phyloP scores from a whole-genome alignment of 2,329 filamentous ascomycete species.

The Acrocalymma vagum region DNA sequence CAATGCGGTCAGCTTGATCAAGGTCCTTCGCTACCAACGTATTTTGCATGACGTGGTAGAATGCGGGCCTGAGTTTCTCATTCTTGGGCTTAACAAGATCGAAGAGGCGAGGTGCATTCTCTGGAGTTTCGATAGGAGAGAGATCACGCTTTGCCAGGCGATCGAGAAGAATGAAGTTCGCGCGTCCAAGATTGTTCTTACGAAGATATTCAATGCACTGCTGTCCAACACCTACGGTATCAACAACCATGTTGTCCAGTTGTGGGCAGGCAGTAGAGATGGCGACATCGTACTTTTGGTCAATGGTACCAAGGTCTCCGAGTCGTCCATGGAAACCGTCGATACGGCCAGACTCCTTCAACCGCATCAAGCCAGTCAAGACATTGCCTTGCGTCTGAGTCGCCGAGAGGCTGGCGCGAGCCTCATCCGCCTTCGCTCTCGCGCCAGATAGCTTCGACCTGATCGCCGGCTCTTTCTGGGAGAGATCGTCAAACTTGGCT shows the following conservation, averaged over 20 bases:
- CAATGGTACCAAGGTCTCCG: conserved; percentile 92
- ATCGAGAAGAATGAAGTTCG: conserved; percentile 96
- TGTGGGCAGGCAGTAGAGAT: conserved; percentile 94
- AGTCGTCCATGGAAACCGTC: conserved; percentile 96
- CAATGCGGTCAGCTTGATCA: conserved; percentile 95
- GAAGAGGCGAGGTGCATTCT: conserved; percentile 90
- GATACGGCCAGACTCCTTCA: conserved; percentile 95
- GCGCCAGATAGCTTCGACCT: conserved; percentile 87
- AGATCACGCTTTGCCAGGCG: conserved; percentile 83
- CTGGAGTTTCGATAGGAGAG: conserved; percentile 83
- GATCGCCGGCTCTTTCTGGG: conserved; percentile 80
- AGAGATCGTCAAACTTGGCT: conserved; percentile 75
- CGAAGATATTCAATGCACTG: conserved; percentile 97
- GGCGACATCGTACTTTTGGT: conserved; percentile 94
- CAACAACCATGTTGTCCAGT: conserved; percentile 95
- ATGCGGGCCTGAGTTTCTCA: conserved; percentile 85
- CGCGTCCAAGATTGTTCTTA: conserved; percentile 95
- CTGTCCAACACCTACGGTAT: conserved; percentile 93
- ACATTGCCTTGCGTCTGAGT: conserved; percentile 95
- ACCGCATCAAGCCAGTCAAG: conserved; percentile 86
- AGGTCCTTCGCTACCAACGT: conserved; percentile 93
- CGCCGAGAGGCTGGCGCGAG: conserved; percentile 85
- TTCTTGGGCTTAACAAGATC: conserved; percentile 92
- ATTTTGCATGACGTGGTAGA: conserved; percentile 95
- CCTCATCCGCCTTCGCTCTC: conserved; percentile 95